These are phyloP conservation scores for Epicoccum nigrum DNA, from an alignment of 2,329 filamentous ascomycete genomes.

Conservation along the genomic window DNA sequence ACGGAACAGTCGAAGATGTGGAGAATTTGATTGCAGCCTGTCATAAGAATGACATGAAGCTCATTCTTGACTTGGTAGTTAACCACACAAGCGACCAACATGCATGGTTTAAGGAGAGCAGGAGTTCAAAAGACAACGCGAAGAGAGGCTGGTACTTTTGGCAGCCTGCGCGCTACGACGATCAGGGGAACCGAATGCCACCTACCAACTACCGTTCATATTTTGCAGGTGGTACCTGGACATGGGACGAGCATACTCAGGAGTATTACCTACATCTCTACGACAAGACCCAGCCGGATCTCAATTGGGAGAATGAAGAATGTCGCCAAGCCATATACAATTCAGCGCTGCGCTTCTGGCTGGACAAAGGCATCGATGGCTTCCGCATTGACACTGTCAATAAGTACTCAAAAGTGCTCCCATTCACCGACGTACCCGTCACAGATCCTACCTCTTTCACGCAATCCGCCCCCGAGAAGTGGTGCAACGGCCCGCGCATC, in stretches of 20 bases:
- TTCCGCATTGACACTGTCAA: constrained; percentile 59
- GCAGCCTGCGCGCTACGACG: constrained; percentile 62
- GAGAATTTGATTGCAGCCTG: constrained; percentile 65
- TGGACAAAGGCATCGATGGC: constrained; percentile 54
- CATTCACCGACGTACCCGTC: constrained; percentile 52
- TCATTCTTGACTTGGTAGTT: constrained; percentile 77
- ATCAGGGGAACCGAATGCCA: constrained; percentile 60
- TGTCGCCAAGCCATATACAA: constrained; percentile 55
- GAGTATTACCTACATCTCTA: constrained; percentile 57
- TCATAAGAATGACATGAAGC: constrained; percentile 68
- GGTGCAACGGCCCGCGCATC: constrained; percentile 63
- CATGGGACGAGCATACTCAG: constrained; percentile 54
- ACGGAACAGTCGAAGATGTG: constrained; percentile 71
- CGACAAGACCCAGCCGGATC: constrained; percentile 54
- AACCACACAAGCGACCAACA: constrained; percentile 79
- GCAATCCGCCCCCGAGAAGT: constrained; percentile 58
- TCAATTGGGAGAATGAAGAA: constrained; percentile 56
- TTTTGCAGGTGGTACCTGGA: constrained; percentile 50
- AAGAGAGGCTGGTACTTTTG: constrained; percentile 77
- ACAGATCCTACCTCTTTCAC: constrained; percentile 50
- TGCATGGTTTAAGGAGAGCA: constrained; percentile 72
- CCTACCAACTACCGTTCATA: constrained; percentile 61
- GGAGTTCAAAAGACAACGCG: constrained; percentile 64
- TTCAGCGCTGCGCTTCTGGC: constrained; percentile 55
- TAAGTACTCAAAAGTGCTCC: constrained; percentile 54